Evolutionary conservation across 2,329 filamentous ascomycete genomes (phyloP).

Genomic region (Fusarium clavum): DNA sequence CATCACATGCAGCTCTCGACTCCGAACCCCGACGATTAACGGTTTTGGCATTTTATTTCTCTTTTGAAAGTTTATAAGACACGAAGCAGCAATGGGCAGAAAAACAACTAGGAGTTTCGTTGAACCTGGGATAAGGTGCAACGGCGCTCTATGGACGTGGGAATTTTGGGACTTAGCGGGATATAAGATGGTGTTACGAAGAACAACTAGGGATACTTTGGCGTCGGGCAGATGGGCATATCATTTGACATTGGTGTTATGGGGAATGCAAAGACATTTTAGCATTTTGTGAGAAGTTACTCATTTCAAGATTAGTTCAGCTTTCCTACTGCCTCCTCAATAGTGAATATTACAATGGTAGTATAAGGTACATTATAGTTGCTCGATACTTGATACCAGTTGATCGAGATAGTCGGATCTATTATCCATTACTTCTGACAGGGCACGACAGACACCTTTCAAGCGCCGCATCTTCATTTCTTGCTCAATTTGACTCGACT

Average conservation of each 20-base stretch:
- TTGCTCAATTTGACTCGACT: conserved; percentile 84
- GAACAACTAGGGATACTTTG: conserved; percentile 26
- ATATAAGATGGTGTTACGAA: conserved; percentile 23
- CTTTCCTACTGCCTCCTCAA: background rate
- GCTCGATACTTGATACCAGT: conserved; percentile 67
- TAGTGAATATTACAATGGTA: conserved; percentile 6
- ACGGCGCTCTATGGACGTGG: conserved; percentile 19
- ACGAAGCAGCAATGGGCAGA: background rate
- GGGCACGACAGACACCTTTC: conserved; percentile 57
- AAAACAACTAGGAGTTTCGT: conserved; percentile 21
- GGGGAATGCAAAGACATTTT: conserved; percentile 21
- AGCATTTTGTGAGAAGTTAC: conserved; percentile 20
- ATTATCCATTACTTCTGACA: conserved; percentile 56
- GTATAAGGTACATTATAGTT: conserved; percentile 57
- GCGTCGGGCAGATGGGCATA: conserved; percentile 19
- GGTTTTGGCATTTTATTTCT: conserved; percentile 19
- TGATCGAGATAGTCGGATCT: conserved; percentile 62
- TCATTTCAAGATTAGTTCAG: conserved; percentile 17
- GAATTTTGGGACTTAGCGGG: conserved; percentile 12
- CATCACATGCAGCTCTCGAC: background rate
- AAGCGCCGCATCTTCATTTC: conserved; percentile 74
- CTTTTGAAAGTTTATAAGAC: conserved; percentile 9
- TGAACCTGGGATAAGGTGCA: conserved; percentile 28
- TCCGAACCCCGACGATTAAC: conserved; percentile 1
- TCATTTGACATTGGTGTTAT: conserved; percentile 34